These are phyloP conservation scores for Emmonsiellopsis sp. DNA, from an alignment of 2,329 filamentous ascomycete species.

Conservation along the genomic window DNA sequence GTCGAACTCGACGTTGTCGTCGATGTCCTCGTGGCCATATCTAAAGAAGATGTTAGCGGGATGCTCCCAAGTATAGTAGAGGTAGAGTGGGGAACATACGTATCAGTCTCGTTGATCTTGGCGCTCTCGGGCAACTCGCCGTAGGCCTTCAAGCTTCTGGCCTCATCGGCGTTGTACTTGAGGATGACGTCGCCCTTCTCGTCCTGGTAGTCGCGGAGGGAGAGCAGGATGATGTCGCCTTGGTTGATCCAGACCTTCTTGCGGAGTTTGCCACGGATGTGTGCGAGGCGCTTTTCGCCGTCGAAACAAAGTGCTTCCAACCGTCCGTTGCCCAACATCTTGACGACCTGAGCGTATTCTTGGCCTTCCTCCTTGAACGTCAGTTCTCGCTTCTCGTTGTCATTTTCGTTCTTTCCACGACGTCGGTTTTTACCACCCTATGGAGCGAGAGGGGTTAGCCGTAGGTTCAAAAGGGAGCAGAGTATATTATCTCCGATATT, in stretches of 20 bases:
- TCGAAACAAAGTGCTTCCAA: slow-evolving; percentile 94
- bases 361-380: slow-evolving; percentile 99
- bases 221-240: slow-evolving; percentile 84
- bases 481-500: background rate
- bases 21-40: slow-evolving; percentile 76
- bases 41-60: slow-evolving; percentile 9
- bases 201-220: slow-evolving; percentile 85
- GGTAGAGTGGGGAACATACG: slow-evolving; percentile 43
- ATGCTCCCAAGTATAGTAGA: background rate
- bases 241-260: slow-evolving; percentile 99
- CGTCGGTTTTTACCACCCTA: slow-evolving; percentile 97
- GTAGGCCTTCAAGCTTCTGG: slow-evolving; percentile 88
- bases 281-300: slow-evolving; percentile 73
- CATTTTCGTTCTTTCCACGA: slow-evolving; percentile 98
- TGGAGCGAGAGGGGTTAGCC: slow-evolving; percentile 23
- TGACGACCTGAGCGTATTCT: slow-evolving; percentile 79
- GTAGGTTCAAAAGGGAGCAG: background rate
- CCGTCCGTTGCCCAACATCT: slow-evolving; percentile 94
- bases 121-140: slow-evolving; percentile 93
- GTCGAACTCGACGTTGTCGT: slow-evolving; percentile 98
- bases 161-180: slow-evolving; percentile 95
- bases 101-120: slow-evolving; percentile 99
- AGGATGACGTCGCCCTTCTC: slow-evolving; percentile 89
- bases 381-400: slow-evolving; percentile 97
- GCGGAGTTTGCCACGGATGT: slow-evolving; percentile 90